Base-by-base conservation (phyloP, 495 filamentous ascomycete species). In the Trichoderma virens region DNA sequence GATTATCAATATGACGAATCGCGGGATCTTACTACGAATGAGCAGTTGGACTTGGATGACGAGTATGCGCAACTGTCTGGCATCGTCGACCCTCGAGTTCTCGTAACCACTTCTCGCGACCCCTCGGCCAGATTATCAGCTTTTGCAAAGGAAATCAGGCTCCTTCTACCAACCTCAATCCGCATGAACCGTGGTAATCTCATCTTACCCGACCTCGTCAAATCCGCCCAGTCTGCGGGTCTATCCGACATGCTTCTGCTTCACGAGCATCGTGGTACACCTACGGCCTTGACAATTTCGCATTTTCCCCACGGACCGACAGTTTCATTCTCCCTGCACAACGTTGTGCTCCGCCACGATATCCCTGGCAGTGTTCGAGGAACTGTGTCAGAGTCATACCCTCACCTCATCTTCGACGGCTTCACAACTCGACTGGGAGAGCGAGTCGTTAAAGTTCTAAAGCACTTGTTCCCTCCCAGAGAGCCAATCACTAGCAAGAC, bases 1-100 rank as follows among this genome's bases (percentile, higher is more conserved):
- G 91, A 97, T 72, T 98, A 89, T 79, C 93, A 93, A 70, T 99
- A 90, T 72, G 94, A 99, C 70, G 93, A 96, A 72, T 89, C 90
- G 5, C 75, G 80, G 14, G 86, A 90, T 51, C 72, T 81, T 60
- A 83, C 78, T 38, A 69, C 72, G 20, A 85, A 91, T 51, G 89
- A 90, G 54, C 76, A 77, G 11, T 72, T 92, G 51, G 88, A 91
- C 67, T 78, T 99, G n/a, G 94, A 99, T 73, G 94, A 99, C 72
- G 94, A 99, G 81, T 97, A 96, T 73, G 84, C 88, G 16, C 84
- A 91, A 64, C 85, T 94, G 2, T 91, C 87, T 41, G 92, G 92
- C 28, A 83, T 96, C 64, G 83, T 91, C 20, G 92, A 96, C 66
- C 92, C 92, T 39, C 84, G 92, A 61, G 86, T 61, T 14, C 82